Percentiles rank a stretch among this genome's conserved stretches.
phyloP scores from a whole-genome alignment of 192 early-diverging fungal genomes.

The Umbelopsis sp. region DNA sequence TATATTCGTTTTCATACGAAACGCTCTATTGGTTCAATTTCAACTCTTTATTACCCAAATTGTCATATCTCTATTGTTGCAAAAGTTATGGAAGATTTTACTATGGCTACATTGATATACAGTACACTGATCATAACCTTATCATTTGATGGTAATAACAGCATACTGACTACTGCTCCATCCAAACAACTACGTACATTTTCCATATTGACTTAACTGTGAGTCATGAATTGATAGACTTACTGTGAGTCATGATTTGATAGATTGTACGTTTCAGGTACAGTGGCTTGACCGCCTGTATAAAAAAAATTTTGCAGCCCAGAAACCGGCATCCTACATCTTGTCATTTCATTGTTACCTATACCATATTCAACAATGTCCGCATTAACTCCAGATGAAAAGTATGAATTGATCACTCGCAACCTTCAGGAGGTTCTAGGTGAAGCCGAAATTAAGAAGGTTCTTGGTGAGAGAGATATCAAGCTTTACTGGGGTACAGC shows the following conservation, averaged over 20 bases:
- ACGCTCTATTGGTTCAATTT: too few relatives aligned
- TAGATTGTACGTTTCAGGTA: background rate
- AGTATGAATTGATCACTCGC: conserved; percentile 85
- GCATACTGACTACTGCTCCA: too few relatives aligned
- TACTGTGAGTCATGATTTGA: background rate
- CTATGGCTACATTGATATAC: too few relatives aligned
- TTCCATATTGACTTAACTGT: too few relatives aligned
- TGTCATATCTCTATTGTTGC: too few relatives aligned
- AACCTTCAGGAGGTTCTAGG: conserved; percentile 95
- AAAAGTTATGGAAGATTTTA: too few relatives aligned
- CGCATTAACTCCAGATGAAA: conserved; percentile 56
- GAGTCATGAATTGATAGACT: background rate
- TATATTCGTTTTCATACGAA: too few relatives aligned
- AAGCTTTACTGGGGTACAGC: conserved; percentile 99
- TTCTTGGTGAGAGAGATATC: conserved; percentile 86
- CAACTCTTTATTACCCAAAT: too few relatives aligned
- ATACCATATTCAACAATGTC: conserved; percentile 20
- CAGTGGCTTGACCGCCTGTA: background rate
- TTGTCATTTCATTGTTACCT: background rate
- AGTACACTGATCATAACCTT: too few relatives aligned
- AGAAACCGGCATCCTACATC: background rate
- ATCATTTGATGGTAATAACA: too few relatives aligned
- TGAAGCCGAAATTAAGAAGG: conserved; percentile 80
- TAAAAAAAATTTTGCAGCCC: background rate
- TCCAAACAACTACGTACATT: too few relatives aligned